Evolutionary conservation across 495 filamentous ascomycete species (phyloP), one percentile per base, ranked within the genome.

Genomic region (Margaritispora aquatica): DNA sequence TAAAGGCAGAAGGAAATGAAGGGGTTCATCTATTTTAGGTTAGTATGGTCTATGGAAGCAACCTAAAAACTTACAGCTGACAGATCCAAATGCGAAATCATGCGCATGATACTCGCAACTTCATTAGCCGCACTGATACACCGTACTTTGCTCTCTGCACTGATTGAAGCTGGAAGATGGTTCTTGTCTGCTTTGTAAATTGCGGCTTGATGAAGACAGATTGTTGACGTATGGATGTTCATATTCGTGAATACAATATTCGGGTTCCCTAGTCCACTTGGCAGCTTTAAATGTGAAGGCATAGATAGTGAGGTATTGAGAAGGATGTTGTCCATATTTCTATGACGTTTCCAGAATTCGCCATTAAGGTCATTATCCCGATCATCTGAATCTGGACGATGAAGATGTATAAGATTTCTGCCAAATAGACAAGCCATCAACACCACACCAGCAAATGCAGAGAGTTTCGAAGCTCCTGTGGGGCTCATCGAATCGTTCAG

Each of bases 101-200:
- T 89, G 56, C 89, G 85, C 95, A 99, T 96, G 50, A 96, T 92
- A 63, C 85, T 91, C n/a, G 92, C 88, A 66, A 97, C 95, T 64
- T 97, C 92, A 57, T 90, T 88, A 4, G 94, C 94, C 3, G 94
- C 91, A 22, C 93, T 90, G 57, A 97, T 89, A 64, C 95, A 97
- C 54, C 94, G 81, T 1, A 95, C 81, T 67, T 95, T 96, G 67
- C 93, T 96, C 66, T 97, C 92, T 0, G 85, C 83, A 53, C 86
- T 85, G 41, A 97, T 87, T 24, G 83, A 83, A 10, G 83, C 75
- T 2, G 92, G 84, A 64, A 97, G 77, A 54, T 82, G 79, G 70
- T 97, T 88, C 71, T 90, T 93, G 64, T 97, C 92, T 0, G 94
- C 90, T 70, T 96, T 97, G 80, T 91, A 96, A 20, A 97, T 97